Conservation (phyloP, 805 yeast species). For the Lachancea nothofagi region DNA sequence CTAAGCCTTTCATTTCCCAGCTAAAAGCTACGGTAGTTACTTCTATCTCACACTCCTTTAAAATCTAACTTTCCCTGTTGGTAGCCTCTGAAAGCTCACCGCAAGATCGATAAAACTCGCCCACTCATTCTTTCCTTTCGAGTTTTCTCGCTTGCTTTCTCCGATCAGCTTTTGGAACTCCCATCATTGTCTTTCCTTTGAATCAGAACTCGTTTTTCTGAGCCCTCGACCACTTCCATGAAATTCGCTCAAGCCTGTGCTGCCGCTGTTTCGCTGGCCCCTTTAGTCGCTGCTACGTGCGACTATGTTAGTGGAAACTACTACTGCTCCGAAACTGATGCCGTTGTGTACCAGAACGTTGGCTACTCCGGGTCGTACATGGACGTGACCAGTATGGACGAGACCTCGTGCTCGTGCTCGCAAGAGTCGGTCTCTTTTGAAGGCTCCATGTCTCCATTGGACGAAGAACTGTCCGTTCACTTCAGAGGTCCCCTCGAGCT, state of each 20-base stretch:
- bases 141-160: no score
- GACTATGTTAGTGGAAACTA: conserved; percentile 62
- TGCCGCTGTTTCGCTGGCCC: conserved; percentile 20
- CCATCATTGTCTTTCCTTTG: conserved; percentile 5
- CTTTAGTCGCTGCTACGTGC: conserved; percentile 39
- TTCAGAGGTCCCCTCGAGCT: conserved; percentile 70
- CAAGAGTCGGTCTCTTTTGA: conserved; percentile 49
- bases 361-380: conserved; percentile 83
- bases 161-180: conserved; percentile 10
- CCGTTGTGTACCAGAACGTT: conserved; percentile 61
- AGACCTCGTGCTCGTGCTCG: conserved; percentile 63
- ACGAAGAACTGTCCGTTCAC: conserved; percentile 68
- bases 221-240: conserved; percentile 10
- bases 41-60: no score
- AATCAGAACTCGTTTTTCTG: background rate
- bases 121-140: conserved; percentile 5
- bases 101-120: no score
- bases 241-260: conserved; percentile 14
- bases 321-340: conserved; percentile 70
- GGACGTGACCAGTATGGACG: conserved; percentile 78
- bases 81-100: conserved; percentile 11
- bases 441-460: conserved; percentile 61
- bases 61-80: no score
- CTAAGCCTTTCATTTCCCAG: no score
- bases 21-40: no score